Evolutionary conservation across 1,284 basidiomycete species (phyloP).

Genomic region (Coniferiporia sulphurascens): DNA sequence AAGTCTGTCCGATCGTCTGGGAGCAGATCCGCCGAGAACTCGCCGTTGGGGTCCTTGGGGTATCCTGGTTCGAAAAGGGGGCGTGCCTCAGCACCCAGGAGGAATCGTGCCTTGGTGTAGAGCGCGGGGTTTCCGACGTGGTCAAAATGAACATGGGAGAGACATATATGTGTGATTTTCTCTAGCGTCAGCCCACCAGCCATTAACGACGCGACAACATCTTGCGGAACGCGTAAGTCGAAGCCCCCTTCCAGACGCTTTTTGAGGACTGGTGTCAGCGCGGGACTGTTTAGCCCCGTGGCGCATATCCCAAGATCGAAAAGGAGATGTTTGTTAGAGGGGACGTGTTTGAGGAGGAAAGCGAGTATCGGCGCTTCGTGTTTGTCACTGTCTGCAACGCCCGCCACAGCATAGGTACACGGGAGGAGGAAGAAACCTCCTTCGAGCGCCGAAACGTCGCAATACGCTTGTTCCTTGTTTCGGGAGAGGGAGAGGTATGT

Average conservation of each 20-base stretch:
- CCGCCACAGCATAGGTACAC: constrained; percentile 7
- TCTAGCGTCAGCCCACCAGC: constrained; percentile 41
- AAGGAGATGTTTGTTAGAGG: constrained; percentile 7
- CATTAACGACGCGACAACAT: constrained; percentile 42
- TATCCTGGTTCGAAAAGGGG: constrained; percentile 35
- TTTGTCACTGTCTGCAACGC: constrained; percentile 1
- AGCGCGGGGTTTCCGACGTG: constrained; percentile 40
- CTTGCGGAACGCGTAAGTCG: constrained; percentile 34
- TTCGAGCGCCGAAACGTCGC: constrained; percentile 17
- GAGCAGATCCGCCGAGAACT: constrained; percentile 34
- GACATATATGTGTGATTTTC: constrained; percentile 30
- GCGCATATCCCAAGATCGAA: constrained; percentile 20
- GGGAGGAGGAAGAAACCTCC: constrained; percentile 15
- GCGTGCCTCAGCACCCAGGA: constrained; percentile 37
- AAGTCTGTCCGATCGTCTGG: constrained; percentile 39
- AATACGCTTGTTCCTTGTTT: constrained; percentile 10
- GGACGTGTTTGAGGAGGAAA: constrained; percentile 18
- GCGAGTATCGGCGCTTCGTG: constrained; percentile 14
- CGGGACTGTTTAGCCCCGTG: constrained; percentile 38
- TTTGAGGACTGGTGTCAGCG: constrained; percentile 28
- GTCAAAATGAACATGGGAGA: constrained; percentile 48
- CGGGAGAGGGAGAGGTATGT: constrained; percentile 10
- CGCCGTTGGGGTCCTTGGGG: constrained; percentile 35
- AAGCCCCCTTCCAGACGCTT: constrained; percentile 28
- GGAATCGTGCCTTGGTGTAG: constrained; percentile 44